Base-by-base conservation (phyloP, 805 yeast genomes). In the Candida arabinofermentans region DNA sequence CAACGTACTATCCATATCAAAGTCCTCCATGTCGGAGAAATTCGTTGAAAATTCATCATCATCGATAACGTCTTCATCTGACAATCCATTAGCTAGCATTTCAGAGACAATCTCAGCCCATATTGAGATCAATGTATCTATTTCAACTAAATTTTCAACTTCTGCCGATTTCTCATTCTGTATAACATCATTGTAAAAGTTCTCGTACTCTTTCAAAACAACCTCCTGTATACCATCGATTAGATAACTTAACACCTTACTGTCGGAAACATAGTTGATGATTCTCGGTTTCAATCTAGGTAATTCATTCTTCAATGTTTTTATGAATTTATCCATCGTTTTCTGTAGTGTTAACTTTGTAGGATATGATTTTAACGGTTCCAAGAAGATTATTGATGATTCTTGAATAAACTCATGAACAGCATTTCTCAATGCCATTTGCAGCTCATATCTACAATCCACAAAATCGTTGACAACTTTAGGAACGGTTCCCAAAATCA, bases 401-500 rank as follows among this genome's bases (percentile, higher is more conserved):
- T 71, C 74, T 37, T 79, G 76, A 3, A 90, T 82, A 50, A 86
- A 80, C 17, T 72, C 77, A 49, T 79, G 83, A 21, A 89, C 86
- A 3, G 81, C 68, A 46, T 77, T 79, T 49, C 90, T 75, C 48
- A 90, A 69, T 48, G 84, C 89, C 19, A 77, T 68, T 51, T 84
- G 86, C 32, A 90, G 67, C 58, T 90, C 97, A 34, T 62, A 62
- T 42, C 71, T 69, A 40, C 80, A 93, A 63, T 90, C 96, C 35
- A 82, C 75, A 85, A 83, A 83, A 57, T 86, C 83, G 52, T 79
- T 82, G 12, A 86, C 83, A 12, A 88, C 87, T 48, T 75, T 80
- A 0, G 96, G 96, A 2, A 83, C 85, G 1, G 86, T 72, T 21
- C 81, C 86, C 48, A 75, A 41, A 24, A 64, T 21, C 14, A 53